Conservation (phyloP, 2,329 filamentous ascomycete genomes). For the Ascochyta koolunga region DNA sequence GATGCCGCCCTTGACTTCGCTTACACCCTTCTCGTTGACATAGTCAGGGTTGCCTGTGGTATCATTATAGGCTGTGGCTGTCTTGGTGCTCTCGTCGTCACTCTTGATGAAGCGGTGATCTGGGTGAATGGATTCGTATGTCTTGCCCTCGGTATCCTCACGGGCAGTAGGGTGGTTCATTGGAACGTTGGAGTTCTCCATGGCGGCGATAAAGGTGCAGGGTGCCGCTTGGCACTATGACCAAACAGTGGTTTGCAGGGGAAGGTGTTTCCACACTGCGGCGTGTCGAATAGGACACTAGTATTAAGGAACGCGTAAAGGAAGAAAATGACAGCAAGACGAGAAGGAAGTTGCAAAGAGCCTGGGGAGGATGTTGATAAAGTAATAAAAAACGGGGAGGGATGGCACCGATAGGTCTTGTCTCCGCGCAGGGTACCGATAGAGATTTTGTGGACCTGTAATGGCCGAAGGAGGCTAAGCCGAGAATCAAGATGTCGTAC, state of each 20-base stretch:
- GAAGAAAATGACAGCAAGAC: slow-evolving; percentile 5
- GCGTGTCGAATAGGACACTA: slow-evolving; percentile 10
- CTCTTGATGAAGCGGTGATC: slow-evolving; percentile 21
- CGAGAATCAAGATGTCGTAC: slow-evolving; percentile 12
- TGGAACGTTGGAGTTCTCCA: slow-evolving; percentile 34
- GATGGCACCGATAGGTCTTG: slow-evolving; percentile 11
- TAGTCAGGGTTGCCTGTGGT: slow-evolving; percentile 31
- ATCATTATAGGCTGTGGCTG: slow-evolving; percentile 30
- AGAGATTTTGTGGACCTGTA: slow-evolving; percentile 4
- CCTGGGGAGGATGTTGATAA: slow-evolving; percentile 1
- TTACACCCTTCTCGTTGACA: slow-evolving; percentile 21
- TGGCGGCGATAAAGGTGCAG: slow-evolving; percentile 20
- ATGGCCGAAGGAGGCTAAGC: slow-evolving; percentile 18
- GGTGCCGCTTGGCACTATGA: slow-evolving; percentile 24
- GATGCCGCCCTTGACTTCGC: slow-evolving; percentile 47
- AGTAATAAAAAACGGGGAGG: slow-evolving; percentile 3
- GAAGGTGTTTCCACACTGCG: slow-evolving; percentile 6
- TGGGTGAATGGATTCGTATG: slow-evolving; percentile 39
- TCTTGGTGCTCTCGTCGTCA: slow-evolving; percentile 27
- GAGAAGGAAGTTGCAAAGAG: background rate
- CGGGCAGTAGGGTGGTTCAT: slow-evolving; percentile 25
- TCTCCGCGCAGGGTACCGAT: slow-evolving; percentile 11
- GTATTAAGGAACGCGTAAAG: slow-evolving; percentile 23
- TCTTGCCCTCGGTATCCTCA: slow-evolving; percentile 32
- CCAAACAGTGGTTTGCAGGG: slow-evolving; percentile 3